These are phyloP conservation scores for Byssoonygena ceratinophila DNA, from an alignment of 2,329 filamentous ascomycete species.

Conservation along the genomic window DNA sequence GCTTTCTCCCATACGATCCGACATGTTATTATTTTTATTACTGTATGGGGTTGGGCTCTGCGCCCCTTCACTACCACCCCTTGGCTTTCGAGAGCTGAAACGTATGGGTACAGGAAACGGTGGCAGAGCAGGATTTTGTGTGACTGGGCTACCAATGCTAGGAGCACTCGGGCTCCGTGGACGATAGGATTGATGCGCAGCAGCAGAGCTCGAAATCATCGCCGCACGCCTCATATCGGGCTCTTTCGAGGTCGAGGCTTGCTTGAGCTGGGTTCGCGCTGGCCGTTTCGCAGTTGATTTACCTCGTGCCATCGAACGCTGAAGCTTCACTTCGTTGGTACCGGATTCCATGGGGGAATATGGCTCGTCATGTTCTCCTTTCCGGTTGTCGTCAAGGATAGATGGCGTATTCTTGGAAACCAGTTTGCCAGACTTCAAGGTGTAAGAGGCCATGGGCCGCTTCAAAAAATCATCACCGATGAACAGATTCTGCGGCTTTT, in stretches of 20 bases:
- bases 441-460: slow-evolving; percentile 37
- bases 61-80: slow-evolving; percentile 63
- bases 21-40: slow-evolving; percentile 45
- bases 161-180: slow-evolving; percentile 39
- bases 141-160: slow-evolving; percentile 30
- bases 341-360: slow-evolving; percentile 19
- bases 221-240: slow-evolving; percentile 65
- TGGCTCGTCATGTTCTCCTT: slow-evolving; percentile 30
- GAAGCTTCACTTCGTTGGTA: slow-evolving; percentile 9
- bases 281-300: slow-evolving; percentile 18
- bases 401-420: slow-evolving; percentile 28
- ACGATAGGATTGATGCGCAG: slow-evolving; percentile 53
- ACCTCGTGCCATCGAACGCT: slow-evolving; percentile 13
- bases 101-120: slow-evolving; percentile 88
- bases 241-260: slow-evolving; percentile 38
- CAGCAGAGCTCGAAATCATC: slow-evolving; percentile 68
- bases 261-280: slow-evolving; percentile 32
- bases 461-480: slow-evolving; percentile 38
- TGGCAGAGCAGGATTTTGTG: slow-evolving; percentile 40
- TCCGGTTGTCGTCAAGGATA: slow-evolving; percentile 26
- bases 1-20: slow-evolving; percentile 45
- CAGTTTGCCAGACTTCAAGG: slow-evolving; percentile 34
- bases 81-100: slow-evolving; percentile 70
- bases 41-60: slow-evolving; percentile 60
- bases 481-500: slow-evolving; percentile 27